Conservation (phyloP, 2,329 filamentous ascomycete genomes). For the Ophiocordyceps camponoti-saundersi region DNA sequence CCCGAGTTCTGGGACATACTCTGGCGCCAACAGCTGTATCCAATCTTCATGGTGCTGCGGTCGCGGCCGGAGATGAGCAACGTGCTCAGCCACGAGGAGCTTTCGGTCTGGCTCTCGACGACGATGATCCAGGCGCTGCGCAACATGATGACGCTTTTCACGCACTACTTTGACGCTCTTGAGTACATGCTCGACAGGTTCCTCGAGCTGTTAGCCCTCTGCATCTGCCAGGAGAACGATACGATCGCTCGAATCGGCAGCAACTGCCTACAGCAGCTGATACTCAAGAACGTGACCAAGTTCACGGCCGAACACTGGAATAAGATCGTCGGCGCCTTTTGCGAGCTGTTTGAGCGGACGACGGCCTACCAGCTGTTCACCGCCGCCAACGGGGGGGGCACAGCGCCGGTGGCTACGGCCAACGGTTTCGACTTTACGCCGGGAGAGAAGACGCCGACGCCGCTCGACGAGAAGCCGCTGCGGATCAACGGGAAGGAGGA, state of each 20-base stretch:
- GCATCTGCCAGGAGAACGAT: constrained; percentile 98
- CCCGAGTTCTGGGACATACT: constrained; percentile 96
- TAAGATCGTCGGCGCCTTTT: constrained; percentile 89
- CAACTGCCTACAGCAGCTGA: constrained; percentile 93
- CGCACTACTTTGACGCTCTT: constrained; percentile 90
- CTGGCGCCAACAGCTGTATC: constrained; percentile 91
- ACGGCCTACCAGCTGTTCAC: constrained; percentile 93
- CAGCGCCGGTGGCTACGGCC: constrained; percentile 31
- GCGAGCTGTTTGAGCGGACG: constrained; percentile 84
- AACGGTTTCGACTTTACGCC: constrained; percentile 35
- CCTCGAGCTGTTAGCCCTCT: constrained; percentile 80
- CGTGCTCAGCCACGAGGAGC: constrained; percentile 84
- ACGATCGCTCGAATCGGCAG: constrained; percentile 95
- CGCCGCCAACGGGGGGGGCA: constrained; percentile 44
- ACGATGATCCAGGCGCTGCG: constrained; percentile 98
- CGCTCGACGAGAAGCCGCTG: constrained; percentile 36
- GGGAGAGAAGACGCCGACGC: constrained; percentile 17
- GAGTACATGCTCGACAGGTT: constrained; percentile 99
- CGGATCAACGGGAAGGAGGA: constrained; percentile 40
- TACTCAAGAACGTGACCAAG: constrained; percentile 89
- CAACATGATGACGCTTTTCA: constrained; percentile 98
- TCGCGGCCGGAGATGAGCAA: constrained; percentile 95
- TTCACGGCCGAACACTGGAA: constrained; percentile 79
- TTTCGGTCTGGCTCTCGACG: constrained; percentile 96
- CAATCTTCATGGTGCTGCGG: constrained; percentile 95